Evolutionary conservation across 805 yeast genomes (phyloP), one percentile per base, ranked within the genome.

Genomic region (Candida rishiriensis): DNA sequence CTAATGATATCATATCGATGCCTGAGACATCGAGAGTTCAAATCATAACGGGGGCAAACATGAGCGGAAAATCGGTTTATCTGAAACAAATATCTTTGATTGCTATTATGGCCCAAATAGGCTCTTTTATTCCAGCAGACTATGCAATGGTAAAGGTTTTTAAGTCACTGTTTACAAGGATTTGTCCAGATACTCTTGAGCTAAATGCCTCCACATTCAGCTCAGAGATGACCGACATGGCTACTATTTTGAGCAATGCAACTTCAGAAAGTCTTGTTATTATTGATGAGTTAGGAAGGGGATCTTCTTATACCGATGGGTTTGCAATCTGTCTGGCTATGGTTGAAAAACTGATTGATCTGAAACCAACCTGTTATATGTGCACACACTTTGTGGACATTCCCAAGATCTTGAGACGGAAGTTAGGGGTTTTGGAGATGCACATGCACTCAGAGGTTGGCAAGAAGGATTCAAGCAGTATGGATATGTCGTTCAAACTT

Each of bases 51-150:
- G 84, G 85, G 1, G 76, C 79, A 3, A 79, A 79, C 48, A 76
- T 77, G 81, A 79, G 83, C 39, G 85, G 85, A 2, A 80, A 79
- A 52, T 78, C 84, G 0, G 73, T 79, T 5, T 76, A 75, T 47
- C 68, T 80, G 34, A 71, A 72, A 40, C 81, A 78, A 50, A 65
- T 76, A 8, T 78, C 79, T 1, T 50, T 77, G 7, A 50, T 76
- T 10, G 64, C 66, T 2, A 68, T 79, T 7, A 65, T 81, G 71
- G 75, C 79, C 0, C 86, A 81, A 53, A 71, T 79, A 28, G 86
- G 86, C 0, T 71, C 76, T 10, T 75, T 66, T 30, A 41, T 74
- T 0, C 78, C 78, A 0, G 77, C 79, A 10, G 64, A 64, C 4
- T 60, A 56, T 48, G 80, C 75, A 0, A 55, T 51, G 5, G 42